phyloP scores from a whole-genome alignment of 768 basidiomycete species.

The Calocera viscosa region DNA sequence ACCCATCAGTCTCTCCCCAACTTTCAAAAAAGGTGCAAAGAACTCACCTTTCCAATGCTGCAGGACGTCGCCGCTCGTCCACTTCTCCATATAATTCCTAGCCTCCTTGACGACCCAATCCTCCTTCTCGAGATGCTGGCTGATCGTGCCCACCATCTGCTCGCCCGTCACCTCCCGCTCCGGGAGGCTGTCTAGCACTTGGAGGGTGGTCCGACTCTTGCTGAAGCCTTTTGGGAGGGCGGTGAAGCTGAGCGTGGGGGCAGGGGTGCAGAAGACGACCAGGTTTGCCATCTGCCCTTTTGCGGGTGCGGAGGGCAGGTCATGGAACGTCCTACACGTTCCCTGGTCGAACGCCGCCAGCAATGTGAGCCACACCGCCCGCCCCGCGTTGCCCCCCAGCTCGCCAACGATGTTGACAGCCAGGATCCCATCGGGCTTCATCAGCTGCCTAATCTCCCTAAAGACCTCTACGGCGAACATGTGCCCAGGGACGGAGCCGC shows the following conservation, averaged over 20 bases:
- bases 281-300: constrained; percentile 52
- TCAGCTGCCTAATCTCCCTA: constrained; percentile 48
- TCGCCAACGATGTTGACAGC: constrained; percentile 82
- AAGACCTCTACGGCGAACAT: constrained; percentile 80
- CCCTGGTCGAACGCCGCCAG: constrained; percentile 47
- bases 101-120: constrained; percentile 51
- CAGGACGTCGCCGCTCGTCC: constrained; percentile 52
- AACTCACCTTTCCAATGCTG: constrained; percentile 66
- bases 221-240: constrained; percentile 43
- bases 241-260: constrained; percentile 44
- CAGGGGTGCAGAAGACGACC: constrained; percentile 69
- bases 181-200: constrained; percentile 42
- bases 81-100: constrained; percentile 47
- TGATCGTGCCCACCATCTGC: constrained; percentile 22
- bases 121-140: constrained; percentile 21
- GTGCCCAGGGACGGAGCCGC: constrained; percentile 77
- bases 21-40: constrained; percentile 8
- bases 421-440: constrained; percentile 60
- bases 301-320: constrained; percentile 37
- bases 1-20: not conserved
- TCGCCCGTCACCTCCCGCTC: constrained; percentile 43
- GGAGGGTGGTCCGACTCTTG: constrained; percentile 56
- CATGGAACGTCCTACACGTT: constrained; percentile 69
- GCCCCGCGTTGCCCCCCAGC: constrained; percentile 46
- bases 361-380: constrained; percentile 58